Evolutionary conservation across 805 yeast species (phyloP).

Genomic region (Ogataea nitratoaversa): DNA sequence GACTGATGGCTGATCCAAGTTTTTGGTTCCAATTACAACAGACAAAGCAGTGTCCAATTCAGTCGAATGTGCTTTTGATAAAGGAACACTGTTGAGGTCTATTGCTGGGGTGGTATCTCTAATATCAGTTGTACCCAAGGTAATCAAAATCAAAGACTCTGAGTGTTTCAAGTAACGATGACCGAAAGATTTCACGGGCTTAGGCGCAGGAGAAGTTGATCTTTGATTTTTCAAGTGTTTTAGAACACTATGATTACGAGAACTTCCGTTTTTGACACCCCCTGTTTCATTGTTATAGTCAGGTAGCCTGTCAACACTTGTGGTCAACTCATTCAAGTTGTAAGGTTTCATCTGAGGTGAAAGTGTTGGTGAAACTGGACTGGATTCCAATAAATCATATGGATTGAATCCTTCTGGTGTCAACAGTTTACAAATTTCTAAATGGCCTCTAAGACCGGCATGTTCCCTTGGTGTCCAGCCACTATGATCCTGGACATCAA

Average conservation of each 20-base stretch:
- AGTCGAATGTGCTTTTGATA: constrained; percentile 71
- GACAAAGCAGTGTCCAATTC: constrained; percentile 87
- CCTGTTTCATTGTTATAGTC: constrained; percentile 13
- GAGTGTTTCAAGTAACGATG: constrained; percentile 63
- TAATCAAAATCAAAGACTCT: constrained; percentile 72
- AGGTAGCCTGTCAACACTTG: constrained; percentile 24
- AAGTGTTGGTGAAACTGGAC: constrained; percentile 21
- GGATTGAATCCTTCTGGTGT: constrained; percentile 44
- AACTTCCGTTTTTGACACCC: constrained; percentile 1
- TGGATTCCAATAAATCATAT: constrained; percentile 19
- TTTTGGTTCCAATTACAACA: constrained; percentile 50
- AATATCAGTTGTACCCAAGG: constrained; percentile 82
- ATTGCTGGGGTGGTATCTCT: constrained; percentile 57
- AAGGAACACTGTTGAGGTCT: constrained; percentile 67
- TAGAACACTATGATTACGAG: constrained; percentile 14
- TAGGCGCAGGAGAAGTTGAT: constrained; percentile 30
- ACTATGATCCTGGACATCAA: constrained; percentile 62
- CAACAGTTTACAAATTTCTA: constrained; percentile 61
- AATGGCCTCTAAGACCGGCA: constrained; percentile 85
- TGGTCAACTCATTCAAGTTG: constrained; percentile 16
- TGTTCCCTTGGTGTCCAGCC: constrained; percentile 99
- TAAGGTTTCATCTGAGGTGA: constrained; percentile 34
- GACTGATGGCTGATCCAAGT: constrained; percentile 48
- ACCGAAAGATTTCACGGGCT: constrained; percentile 79
- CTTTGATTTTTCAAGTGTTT: constrained; percentile 19